Evolutionary conservation across 2,329 filamentous ascomycete species (phyloP).

Genomic region (Leptographium lundbergii): DNA sequence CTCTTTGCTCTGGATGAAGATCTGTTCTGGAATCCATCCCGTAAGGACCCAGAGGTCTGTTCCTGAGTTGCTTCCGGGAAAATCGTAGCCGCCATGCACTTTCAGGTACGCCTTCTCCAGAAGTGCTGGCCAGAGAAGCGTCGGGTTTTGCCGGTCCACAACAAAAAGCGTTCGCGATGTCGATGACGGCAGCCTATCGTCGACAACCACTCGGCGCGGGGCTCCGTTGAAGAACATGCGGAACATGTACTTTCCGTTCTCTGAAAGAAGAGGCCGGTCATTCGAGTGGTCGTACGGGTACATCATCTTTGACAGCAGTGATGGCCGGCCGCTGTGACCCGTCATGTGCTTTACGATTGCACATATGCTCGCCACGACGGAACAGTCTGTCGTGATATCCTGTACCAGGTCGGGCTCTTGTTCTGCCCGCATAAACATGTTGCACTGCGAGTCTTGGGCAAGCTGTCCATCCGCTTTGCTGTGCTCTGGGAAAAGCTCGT

Average conservation of each 20-base stretch:
- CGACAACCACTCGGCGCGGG: constrained; percentile 74
- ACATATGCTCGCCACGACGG: constrained; percentile 89
- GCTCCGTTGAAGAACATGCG: constrained; percentile 95
- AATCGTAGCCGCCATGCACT: constrained; percentile 90
- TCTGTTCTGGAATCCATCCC: constrained; percentile 93
- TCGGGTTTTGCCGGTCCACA: constrained; percentile 69
- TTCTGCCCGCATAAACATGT: constrained; percentile 21
- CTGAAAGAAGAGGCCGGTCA: constrained; percentile 49
- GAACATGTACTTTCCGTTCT: constrained; percentile 80
- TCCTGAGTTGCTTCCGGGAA: constrained; percentile 92
- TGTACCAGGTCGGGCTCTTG: constrained; percentile 73
- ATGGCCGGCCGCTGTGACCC: constrained; percentile 33
- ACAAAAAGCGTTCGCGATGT: constrained; percentile 72
- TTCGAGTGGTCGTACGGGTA: constrained; percentile 54
- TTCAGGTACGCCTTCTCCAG: constrained; percentile 96
- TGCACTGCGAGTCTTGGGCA: not conserved
- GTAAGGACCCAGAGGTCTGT: constrained; percentile 88
- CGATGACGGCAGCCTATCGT: constrained; percentile 70
- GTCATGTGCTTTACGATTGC: constrained; percentile 60
- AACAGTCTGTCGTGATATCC: constrained; percentile 92
- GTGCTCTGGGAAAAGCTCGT: constrained; percentile 44
- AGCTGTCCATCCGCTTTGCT: not conserved
- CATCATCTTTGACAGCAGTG: constrained; percentile 58
- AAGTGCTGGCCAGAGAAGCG: constrained; percentile 80
- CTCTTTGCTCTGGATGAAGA: constrained; percentile 73